phyloP scores from a whole-genome alignment of 2,329 filamentous ascomycete genomes.

The Didymella arachidicola region DNA sequence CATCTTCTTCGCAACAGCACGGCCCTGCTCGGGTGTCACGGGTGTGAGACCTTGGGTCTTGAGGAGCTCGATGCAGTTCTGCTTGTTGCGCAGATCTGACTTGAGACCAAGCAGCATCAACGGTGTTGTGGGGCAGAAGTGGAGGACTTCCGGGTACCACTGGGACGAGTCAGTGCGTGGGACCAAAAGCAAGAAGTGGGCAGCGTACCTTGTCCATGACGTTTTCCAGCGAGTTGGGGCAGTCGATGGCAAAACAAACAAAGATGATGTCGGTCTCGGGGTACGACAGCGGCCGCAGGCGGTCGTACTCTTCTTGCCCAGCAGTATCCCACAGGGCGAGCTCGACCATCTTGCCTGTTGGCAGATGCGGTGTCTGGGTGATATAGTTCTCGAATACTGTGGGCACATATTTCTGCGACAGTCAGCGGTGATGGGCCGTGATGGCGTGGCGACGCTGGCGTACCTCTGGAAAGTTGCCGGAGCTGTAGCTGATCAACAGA shows the following conservation, averaged over 20 bases:
- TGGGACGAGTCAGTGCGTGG: constrained; percentile 54
- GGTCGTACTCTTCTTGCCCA: constrained; percentile 98
- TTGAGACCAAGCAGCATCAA: constrained; percentile 96
- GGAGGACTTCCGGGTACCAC: constrained; percentile 99
- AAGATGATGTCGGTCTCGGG: constrained; percentile 98
- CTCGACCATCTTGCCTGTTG: constrained; percentile 92
- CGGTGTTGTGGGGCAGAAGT: constrained; percentile 97
- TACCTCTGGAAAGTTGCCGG: constrained; percentile 99
- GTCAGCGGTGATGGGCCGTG: constrained; percentile 15
- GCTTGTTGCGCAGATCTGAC: constrained; percentile 93
- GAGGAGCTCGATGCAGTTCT: constrained; percentile 97
- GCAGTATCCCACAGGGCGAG: constrained; percentile 98
- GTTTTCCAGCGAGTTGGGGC: constrained; percentile 96
- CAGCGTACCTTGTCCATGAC: constrained; percentile 91
- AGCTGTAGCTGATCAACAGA: constrained; percentile 96
- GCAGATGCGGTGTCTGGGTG: constrained; percentile 88
- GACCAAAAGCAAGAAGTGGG: constrained; percentile 2
- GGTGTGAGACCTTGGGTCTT: constrained; percentile 97
- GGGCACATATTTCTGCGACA: constrained; percentile 91
- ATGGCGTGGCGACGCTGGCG: neutral
- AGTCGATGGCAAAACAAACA: constrained; percentile 99
- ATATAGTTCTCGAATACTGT: constrained; percentile 99
- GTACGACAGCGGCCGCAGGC: constrained; percentile 92
- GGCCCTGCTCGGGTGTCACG: constrained; percentile 89
- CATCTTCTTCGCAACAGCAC: constrained; percentile 91